These are phyloP conservation scores for Heliamphora pulchella DNA, from an alignment of 179 eudicot species.

Conservation along the genomic window DNA sequence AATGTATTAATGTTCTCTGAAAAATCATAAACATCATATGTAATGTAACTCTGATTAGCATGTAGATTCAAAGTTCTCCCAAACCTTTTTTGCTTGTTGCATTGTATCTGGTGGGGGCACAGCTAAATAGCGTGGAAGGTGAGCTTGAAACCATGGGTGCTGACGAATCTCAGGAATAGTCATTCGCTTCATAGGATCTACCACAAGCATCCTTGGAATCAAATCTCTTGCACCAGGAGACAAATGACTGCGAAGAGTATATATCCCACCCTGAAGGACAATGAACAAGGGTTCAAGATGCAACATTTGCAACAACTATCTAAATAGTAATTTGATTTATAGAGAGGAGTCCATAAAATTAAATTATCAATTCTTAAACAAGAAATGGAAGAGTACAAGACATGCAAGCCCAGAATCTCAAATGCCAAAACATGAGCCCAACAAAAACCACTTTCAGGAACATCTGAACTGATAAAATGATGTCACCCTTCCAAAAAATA, in stretches of 20 bases:
- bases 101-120: slow-evolving; percentile 87
- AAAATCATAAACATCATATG: background rate
- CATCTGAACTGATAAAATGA: background rate
- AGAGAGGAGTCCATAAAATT: background rate
- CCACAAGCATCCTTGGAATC: slow-evolving; percentile 92
- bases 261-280: slow-evolving; percentile 67
- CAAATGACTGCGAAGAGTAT: slow-evolving; percentile 93
- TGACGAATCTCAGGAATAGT: slow-evolving; percentile 88
- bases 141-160: slow-evolving; percentile 86
- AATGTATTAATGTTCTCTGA: background rate
- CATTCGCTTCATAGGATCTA: slow-evolving; percentile 87
- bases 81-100: slow-evolving; percentile 87
- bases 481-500: background rate
- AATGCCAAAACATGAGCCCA: background rate
- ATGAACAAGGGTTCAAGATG: background rate
- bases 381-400: background rate
- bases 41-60: background rate
- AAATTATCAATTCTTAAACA: background rate
- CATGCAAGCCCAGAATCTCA: slow-evolving; percentile 1
- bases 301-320: background rate
- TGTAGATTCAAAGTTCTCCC: slow-evolving; percentile 5
- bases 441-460: background rate
- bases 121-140: slow-evolving; percentile 87
- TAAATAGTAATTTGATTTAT: background rate
- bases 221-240: slow-evolving; percentile 84